Percentiles rank a stretch among this genome's conserved stretches.
Evolutionary conservation across 176 grass and related monocot species (phyloP).

Genomic region (Lolium multiflorum): DNA sequence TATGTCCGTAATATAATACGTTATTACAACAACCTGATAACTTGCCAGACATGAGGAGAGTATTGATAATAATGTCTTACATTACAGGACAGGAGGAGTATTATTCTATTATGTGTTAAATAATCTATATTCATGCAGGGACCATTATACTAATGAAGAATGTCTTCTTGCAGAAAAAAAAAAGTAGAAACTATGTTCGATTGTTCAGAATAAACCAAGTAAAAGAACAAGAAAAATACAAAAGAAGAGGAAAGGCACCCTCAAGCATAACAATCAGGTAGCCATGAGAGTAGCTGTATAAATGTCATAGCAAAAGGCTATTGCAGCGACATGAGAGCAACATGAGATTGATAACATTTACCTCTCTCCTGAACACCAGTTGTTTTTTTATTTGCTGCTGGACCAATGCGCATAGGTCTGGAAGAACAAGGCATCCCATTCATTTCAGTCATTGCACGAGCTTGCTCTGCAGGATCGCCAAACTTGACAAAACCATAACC

Average conservation of each 20-base stretch:
- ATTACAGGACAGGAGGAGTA: neutral
- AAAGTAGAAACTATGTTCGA: slow-evolving; percentile 47
- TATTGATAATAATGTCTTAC: no score
- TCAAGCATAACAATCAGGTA: slow-evolving; percentile 29
- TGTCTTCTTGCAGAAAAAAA: slow-evolving; percentile 44
- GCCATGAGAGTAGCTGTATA: neutral
- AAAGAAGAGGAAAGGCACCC: slow-evolving; percentile 2
- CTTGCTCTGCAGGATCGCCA: slow-evolving; percentile 81
- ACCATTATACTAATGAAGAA: slow-evolving; percentile 44
- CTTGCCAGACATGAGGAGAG: no score
- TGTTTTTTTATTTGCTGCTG: slow-evolving; percentile 83
- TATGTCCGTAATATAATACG: no score
- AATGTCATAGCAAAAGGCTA: neutral
- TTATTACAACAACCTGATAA: no score
- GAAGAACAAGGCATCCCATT: slow-evolving; percentile 92
- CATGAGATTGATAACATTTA: slow-evolving; percentile 44
- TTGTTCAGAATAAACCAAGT: slow-evolving; percentile 37
- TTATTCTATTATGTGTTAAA: slow-evolving; percentile 56
- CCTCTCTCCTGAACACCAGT: slow-evolving; percentile 79
- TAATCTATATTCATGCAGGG: slow-evolving; percentile 65
- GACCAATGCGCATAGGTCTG: slow-evolving; percentile 91
- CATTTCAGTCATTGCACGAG: slow-evolving; percentile 97
- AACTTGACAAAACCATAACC: slow-evolving; percentile 99
- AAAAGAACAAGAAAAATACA: slow-evolving; percentile 22
- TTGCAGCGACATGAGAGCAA: neutral